Conservation (phyloP, 768 basidiomycete species). For the Mycena crocata region DNA sequence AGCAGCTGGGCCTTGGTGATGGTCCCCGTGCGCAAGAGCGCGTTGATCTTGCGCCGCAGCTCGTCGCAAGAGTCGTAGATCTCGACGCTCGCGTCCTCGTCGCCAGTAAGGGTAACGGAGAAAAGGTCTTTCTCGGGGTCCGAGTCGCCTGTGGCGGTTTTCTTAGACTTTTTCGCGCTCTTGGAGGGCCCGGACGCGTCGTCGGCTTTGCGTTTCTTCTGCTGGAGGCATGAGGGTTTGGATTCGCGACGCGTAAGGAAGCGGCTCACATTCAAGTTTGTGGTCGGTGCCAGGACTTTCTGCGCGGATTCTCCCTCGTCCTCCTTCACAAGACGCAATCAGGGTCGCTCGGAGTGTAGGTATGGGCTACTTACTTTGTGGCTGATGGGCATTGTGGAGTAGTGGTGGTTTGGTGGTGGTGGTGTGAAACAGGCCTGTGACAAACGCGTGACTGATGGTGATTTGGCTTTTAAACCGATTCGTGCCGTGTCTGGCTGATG, state of each 20-base stretch:
- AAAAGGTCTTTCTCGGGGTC: background rate
- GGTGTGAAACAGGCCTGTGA: no score
- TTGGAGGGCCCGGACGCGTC: background rate
- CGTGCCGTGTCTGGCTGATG: no score
- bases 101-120: background rate
- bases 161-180: background rate
- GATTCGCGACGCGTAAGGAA: background rate
- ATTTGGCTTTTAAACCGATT: no score
- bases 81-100: conserved; percentile 4
- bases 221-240: background rate
- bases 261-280: background rate
- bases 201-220: conserved; percentile 1
- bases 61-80: conserved; percentile 7
- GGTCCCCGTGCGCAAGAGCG: background rate
- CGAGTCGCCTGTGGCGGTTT: background rate
- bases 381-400: no score
- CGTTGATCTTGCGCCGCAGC: conserved; percentile 5
- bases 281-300: conserved; percentile 5
- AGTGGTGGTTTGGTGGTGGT: no score
- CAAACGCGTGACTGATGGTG: no score
- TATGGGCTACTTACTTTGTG: no score
- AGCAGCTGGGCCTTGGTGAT: conserved; percentile 4
- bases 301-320: background rate
- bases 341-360: no score
- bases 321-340: background rate